phyloP scores from a whole-genome alignment of 306 rosid species.

The Benincasa hispida region DNA sequence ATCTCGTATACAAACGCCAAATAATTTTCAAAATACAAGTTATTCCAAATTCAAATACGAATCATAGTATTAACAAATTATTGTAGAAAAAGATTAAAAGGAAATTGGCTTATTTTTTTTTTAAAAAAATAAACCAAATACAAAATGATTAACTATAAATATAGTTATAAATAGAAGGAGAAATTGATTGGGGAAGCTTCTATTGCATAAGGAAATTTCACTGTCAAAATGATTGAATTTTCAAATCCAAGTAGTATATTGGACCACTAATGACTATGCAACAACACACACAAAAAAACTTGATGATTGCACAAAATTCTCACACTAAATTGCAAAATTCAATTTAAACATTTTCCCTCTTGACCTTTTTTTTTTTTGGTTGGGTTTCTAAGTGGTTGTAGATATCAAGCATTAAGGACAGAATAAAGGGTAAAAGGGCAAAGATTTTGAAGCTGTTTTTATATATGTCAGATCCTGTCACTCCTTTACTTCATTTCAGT shows the following conservation, averaged over 20 bases:
- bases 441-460: not conserved
- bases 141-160: no score
- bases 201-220: not conserved
- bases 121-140: no score
- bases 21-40: no score
- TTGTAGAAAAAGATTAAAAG: no score
- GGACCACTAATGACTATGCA: constrained; percentile 1
- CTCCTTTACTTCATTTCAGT: not conserved
- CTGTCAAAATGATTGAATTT: not conserved
- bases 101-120: no score
- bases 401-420: constrained; percentile 1
- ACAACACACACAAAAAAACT: not conserved
- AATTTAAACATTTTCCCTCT: not conserved
- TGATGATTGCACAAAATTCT: not conserved
- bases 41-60: no score
- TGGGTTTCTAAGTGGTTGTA: not conserved
- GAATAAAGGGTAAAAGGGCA: not conserved
- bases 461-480: not conserved
- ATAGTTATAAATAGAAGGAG: no score
- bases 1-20: no score
- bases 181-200: no score
- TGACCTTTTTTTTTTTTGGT: not conserved
- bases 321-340: not conserved
- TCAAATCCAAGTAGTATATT: not conserved
- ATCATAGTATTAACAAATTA: no score